Percentiles rank a stretch among this genome's conserved stretches.
phyloP scores from a whole-genome alignment of 768 basidiomycete genomes.

The Leucocoprinus leucothites region DNA sequence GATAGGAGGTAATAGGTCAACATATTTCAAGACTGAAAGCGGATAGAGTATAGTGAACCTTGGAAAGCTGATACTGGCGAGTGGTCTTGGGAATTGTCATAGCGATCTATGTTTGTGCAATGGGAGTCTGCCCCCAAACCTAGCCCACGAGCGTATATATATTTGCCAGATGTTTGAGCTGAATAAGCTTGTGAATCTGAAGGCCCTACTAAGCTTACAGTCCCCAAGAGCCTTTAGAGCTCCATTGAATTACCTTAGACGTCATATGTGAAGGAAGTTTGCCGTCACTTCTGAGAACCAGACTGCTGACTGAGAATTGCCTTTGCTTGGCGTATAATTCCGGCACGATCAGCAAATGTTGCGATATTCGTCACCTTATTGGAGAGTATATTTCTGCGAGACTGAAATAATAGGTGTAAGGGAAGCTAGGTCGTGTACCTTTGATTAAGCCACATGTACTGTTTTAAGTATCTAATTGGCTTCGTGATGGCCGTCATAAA shows the following conservation, averaged over 20 bases:
- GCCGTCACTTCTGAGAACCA: constrained; percentile 55
- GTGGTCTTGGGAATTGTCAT: constrained; percentile 5
- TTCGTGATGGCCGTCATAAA: too few species aligned
- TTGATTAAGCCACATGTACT: too few species aligned
- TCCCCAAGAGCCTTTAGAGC: too few species aligned
- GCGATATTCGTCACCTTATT: too few species aligned
- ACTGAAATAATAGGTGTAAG: too few species aligned
- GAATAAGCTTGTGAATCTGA: not conserved
- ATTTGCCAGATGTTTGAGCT: not conserved
- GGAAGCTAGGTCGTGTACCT: too few species aligned
- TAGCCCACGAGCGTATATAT: not conserved
- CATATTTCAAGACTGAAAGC: not conserved
- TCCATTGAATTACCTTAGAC: not conserved
- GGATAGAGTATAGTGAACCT: not conserved
- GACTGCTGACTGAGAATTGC: constrained; percentile 25
- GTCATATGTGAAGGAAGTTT: constrained; percentile 31
- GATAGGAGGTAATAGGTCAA: too few species aligned
- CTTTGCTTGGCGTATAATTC: too few species aligned
- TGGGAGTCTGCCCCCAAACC: not conserved
- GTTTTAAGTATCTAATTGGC: too few species aligned
- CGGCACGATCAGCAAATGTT: too few species aligned
- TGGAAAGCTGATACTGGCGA: constrained; percentile 4
- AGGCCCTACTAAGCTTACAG: too few species aligned
- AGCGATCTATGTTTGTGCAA: not conserved
- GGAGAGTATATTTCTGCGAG: too few species aligned